phyloP scores from a whole-genome alignment of 2,329 filamentous ascomycete genomes.

The Diaporthe longicolla region DNA sequence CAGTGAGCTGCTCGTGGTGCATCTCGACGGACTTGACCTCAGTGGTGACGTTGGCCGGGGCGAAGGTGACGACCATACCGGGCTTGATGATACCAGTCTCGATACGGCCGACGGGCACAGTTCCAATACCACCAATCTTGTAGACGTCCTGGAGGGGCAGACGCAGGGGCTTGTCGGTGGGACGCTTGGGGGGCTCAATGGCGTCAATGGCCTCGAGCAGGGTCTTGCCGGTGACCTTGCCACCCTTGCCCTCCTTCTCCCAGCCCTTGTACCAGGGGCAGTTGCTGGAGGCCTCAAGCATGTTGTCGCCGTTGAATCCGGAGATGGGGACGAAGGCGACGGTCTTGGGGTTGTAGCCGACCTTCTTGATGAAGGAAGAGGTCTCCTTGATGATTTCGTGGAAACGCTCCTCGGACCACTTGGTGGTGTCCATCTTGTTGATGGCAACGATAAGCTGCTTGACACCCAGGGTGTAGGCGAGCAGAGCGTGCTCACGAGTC shows the following conservation, averaged over 20 bases:
- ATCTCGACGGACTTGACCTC: conserved; percentile 99
- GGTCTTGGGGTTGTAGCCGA: conserved; percentile 99
- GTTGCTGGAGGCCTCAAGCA: conserved; percentile 91
- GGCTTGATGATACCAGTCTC: conserved; percentile 98
- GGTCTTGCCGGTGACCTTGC: conserved; percentile 93
- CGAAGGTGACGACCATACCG: conserved; percentile 97
- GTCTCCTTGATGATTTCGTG: conserved; percentile 99
- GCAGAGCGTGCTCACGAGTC: conserved; percentile 99
- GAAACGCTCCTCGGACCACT: conserved; percentile 97
- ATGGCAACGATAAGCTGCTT: conserved; percentile 99
- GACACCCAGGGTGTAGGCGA: conserved; percentile 99
- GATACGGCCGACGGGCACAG: conserved; percentile 99
- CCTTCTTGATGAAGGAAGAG: conserved; percentile 99
- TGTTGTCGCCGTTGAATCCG: conserved; percentile 99
- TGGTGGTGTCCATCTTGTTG: conserved; percentile 99
- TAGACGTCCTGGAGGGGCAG: conserved; percentile 99
- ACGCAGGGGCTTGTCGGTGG: conserved; percentile 99
- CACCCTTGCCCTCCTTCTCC: conserved; percentile 97
- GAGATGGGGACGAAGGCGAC: conserved; percentile 99
- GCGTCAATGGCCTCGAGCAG: conserved; percentile 98
- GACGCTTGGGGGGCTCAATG: conserved; percentile 93
- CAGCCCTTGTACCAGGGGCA: conserved; percentile 99
- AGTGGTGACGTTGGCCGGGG: conserved; percentile 98
- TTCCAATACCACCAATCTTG: conserved; percentile 99
- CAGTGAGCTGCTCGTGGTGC: conserved; percentile 98